phyloP scores from a whole-genome alignment of 139 green algal genomes.

The Coelastrella sp. region DNA sequence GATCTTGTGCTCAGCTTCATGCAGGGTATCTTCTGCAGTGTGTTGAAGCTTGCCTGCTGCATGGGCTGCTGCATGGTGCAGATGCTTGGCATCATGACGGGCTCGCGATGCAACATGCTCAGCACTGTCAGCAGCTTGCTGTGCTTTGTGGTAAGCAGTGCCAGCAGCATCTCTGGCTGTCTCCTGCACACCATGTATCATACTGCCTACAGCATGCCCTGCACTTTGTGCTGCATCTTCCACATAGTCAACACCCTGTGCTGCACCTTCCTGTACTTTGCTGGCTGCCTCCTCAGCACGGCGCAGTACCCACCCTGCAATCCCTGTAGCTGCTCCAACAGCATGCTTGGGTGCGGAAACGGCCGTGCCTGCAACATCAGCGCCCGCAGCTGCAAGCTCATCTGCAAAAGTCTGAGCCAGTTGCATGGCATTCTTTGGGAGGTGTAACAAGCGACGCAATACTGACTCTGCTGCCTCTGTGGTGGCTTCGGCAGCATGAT shows the following conservation, averaged over 20 bases:
- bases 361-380: background rate
- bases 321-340: background rate
- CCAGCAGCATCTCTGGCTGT: background rate
- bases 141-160: background rate
- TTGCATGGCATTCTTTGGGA: conserved; percentile 3
- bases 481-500: background rate
- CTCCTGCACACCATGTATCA: background rate
- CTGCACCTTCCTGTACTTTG: conserved; percentile 11
- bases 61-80: background rate
- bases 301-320: background rate
- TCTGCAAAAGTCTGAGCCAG: background rate
- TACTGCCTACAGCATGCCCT: background rate
- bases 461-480: background rate
- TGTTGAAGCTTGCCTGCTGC: background rate
- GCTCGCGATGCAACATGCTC: background rate
- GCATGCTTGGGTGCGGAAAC: background rate
- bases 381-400: conserved; percentile 1
- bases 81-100: background rate
- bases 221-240: background rate
- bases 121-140: background rate
- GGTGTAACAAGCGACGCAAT: background rate
- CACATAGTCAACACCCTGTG: background rate
- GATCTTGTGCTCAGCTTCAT: background rate
- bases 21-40: background rate
- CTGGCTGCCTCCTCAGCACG: conserved; percentile 1